Conservation (phyloP, 257 asterid species). For the Penstemon barbatus region DNA sequence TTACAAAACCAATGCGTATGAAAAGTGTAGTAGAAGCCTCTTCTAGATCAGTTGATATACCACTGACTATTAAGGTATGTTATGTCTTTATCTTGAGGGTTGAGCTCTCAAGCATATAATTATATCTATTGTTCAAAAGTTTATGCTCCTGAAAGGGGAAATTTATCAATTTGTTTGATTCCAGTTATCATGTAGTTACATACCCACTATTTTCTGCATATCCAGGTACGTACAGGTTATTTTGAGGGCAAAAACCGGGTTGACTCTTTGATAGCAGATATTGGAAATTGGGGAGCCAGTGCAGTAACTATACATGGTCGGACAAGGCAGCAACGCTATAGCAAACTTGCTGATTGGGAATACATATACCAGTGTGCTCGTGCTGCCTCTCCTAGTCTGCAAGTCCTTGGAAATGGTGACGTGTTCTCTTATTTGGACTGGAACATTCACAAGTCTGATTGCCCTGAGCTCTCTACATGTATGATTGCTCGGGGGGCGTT, state of each 20-base stretch:
- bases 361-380: conserved; percentile 67
- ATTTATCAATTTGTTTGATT: neutral
- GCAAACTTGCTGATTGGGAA: conserved; percentile 94
- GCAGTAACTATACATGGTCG: conserved; percentile 96
- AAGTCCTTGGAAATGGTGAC: conserved; percentile 92
- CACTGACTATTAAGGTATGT: conserved; percentile 81
- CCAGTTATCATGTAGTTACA: conserved; percentile 2
- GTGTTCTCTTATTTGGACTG: conserved; percentile 84
- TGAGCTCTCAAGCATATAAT: conserved; percentile 21
- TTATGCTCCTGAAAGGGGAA: neutral
- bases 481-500: conserved; percentile 96
- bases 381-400: conserved; percentile 67
- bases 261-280: conserved; percentile 75
- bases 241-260: conserved; percentile 92
- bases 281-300: conserved; percentile 87
- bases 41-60: conserved; percentile 62
- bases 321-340: conserved; percentile 91
- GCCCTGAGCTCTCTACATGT: conserved; percentile 87
- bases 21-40: conserved; percentile 82
- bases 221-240: conserved; percentile 87
- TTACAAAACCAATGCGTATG: conserved; percentile 83
- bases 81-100: conserved; percentile 14
- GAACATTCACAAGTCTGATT: conserved; percentile 69
- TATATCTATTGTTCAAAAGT: conserved; percentile 7
- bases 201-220: conserved; percentile 31